A percentile compares a stretch with the other conserved stretches of the same genome.
Conservation (phyloP, 495 filamentous ascomycete genomes). For the Physcia stellaris region DNA sequence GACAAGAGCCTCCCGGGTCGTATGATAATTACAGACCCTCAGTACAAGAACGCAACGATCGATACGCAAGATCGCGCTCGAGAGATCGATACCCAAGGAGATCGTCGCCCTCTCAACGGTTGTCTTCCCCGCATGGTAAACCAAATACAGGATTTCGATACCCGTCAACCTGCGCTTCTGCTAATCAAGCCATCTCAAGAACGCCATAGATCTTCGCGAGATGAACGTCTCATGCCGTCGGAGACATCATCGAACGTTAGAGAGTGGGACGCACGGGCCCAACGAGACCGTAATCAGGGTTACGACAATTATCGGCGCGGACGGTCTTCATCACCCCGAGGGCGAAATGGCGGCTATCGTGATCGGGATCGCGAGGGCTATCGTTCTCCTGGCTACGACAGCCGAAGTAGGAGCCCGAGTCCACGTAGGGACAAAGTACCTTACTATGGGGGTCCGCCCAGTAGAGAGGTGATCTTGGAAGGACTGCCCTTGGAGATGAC, state of each 20-base stretch:
- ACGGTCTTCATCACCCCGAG: conserved; percentile 25
- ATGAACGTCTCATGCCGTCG: conserved; percentile 19
- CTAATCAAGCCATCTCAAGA: conserved; percentile 18
- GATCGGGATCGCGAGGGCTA: conserved; percentile 46
- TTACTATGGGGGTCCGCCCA: conserved; percentile 35
- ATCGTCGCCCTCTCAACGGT: conserved; percentile 11
- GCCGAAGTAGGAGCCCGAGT: conserved; percentile 28
- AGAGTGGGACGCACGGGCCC: conserved; percentile 9
- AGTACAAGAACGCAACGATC: no score
- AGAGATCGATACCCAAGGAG: conserved; percentile 23
- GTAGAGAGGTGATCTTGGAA: conserved; percentile 48
- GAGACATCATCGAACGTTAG: conserved; percentile 5
- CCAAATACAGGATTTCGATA: conserved; percentile 12
- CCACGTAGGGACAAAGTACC: conserved; percentile 28
- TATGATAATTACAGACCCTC: conserved; percentile 18
- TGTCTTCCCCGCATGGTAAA: conserved; percentile 18
- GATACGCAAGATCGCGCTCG: conserved; percentile 20
- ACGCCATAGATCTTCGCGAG: conserved; percentile 17
- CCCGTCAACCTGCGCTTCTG: conserved; percentile 12
- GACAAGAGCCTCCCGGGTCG: conserved; percentile 8
- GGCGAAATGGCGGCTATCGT: conserved; percentile 29
- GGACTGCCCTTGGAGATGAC: conserved; percentile 43
- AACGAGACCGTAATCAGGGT: conserved; percentile 10
- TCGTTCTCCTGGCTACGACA: conserved; percentile 31
- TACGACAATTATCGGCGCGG: conserved; percentile 27